Base-by-base conservation (phyloP, 805 yeast species). In the Candida peoriensis region DNA sequence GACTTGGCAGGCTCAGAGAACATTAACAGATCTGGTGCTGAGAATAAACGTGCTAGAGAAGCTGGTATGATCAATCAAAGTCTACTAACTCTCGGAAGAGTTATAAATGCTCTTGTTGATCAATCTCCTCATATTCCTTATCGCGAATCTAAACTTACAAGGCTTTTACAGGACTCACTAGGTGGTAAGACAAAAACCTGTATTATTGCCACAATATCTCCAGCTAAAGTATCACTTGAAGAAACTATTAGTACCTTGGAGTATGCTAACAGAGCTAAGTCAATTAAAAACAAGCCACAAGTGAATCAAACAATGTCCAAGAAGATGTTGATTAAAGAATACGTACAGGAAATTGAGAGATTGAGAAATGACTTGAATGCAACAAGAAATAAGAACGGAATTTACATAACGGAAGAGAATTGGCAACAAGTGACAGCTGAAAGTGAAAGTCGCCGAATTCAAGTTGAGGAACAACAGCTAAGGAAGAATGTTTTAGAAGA, bases 1-100 rank as follows among this genome's bases (percentile, higher is more conserved):
- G 97, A 88, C 60, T 65, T 89, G 47, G 97, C 97, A 0, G 97
- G 97, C 1, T 82, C 94, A 16, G 97, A 88, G 52, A 87, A 87
- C 54, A 80, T 88, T 29, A 74, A 68, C 43, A 66, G 86, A 43
- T 82, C 95, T 0, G 97, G 97, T 2, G 95, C 96, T 0, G 73
- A 75, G 18, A 78, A 81, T 52, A 78, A 75, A 50, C 70, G 95
- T 24, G 96, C 96, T 0, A 77, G 87, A 42, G 97, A 88, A 57
- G 96, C 96, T 2, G 96, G 96, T 1, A 71, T 82, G 40, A 89
- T 89, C 30, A 88, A 88, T 58, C 94, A 85, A 56, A 81, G 93
- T 49, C 65, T 88, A 34, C 61, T 89, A 22, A 79, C 96, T 0
- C 67, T 88, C 28, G 97, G 97, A 1, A 66, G 95, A 36, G 96